Percentiles rank a stretch among this genome's conserved stretches.
Evolutionary conservation across 2,329 filamentous ascomycete species (phyloP).

Genomic region (Phialophora tarda): DNA sequence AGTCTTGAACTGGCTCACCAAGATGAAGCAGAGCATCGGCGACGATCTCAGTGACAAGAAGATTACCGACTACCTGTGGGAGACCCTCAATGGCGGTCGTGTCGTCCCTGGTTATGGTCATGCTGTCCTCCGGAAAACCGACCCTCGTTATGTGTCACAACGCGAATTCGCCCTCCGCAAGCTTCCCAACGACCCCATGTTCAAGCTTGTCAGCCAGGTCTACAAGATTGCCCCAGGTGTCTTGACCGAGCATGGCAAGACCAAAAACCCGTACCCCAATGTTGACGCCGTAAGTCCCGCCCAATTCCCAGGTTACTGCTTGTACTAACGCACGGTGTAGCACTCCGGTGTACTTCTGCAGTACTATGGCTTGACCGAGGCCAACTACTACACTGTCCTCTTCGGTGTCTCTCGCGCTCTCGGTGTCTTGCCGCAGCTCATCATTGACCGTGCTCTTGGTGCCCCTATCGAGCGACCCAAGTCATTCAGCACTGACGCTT

Average conservation of each 20-base stretch:
- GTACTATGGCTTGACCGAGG: conserved; percentile 98
- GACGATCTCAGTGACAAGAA: conserved; percentile 94
- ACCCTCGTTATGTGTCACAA: conserved; percentile 98
- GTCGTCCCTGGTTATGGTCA: conserved; percentile 98
- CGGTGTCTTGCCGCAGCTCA: conserved; percentile 97
- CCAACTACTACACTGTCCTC: conserved; percentile 99
- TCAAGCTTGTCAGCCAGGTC: conserved; percentile 99
- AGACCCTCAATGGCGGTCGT: conserved; percentile 90
- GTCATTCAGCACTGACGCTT: conserved; percentile 97
- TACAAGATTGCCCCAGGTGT: conserved; percentile 99
- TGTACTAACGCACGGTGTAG: conserved; percentile 42
- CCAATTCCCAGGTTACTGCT: not conserved
- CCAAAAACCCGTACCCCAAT: conserved; percentile 99
- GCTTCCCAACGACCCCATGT: conserved; percentile 97
- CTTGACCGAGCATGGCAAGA: conserved; percentile 99
- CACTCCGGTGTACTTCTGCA: conserved; percentile 99
- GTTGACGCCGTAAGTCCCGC: conserved; percentile 75
- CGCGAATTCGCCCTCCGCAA: conserved; percentile 94
- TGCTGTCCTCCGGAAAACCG: conserved; percentile 98
- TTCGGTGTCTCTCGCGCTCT: conserved; percentile 98
- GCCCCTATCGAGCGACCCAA: conserved; percentile 98
- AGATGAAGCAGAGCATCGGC: conserved; percentile 96
- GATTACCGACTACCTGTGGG: conserved; percentile 99
- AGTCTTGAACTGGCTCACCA: conserved; percentile 96
- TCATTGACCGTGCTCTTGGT: conserved; percentile 97